These are phyloP conservation scores for Ascochyta lentis DNA, from an alignment of 2,329 filamentous ascomycete species.

Conservation along the genomic window DNA sequence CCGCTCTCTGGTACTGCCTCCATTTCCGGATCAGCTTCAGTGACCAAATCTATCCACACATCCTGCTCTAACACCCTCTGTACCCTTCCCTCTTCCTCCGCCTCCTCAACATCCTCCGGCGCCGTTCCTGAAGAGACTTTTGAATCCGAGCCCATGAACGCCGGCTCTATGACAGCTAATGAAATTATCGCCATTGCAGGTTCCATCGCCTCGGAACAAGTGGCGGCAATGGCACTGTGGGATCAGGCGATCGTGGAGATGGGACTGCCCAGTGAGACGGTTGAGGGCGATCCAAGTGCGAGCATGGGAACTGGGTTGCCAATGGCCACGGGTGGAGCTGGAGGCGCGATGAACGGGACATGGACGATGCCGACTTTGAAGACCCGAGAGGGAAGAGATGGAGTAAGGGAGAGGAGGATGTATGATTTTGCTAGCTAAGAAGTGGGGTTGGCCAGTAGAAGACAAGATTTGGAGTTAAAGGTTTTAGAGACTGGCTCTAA, in stretches of 20 bases:
- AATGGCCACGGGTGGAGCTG: slow-evolving; percentile 10
- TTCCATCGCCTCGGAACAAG: slow-evolving; percentile 3
- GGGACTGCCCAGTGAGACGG: slow-evolving; percentile 3
- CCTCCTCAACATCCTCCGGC: slow-evolving; percentile 1
- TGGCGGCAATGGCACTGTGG: slow-evolving; percentile 9
- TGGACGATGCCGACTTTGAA: slow-evolving; percentile 10
- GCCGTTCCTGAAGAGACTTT: slow-evolving; percentile 10
- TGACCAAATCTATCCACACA: background rate
- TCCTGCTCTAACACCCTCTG: slow-evolving; percentile 21
- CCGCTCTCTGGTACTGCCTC: background rate
- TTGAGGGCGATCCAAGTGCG: slow-evolving; percentile 10
- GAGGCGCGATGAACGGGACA: slow-evolving; percentile 8
- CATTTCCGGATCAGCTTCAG: background rate
- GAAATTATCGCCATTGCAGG: slow-evolving; percentile 11
- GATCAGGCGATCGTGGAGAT: slow-evolving; percentile 9
- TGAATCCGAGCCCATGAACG: slow-evolving; percentile 16
- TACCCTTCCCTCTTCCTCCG: slow-evolving; percentile 6
- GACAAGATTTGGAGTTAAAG: too few relatives aligned
- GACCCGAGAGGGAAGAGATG: background rate
- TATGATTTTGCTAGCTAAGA: slow-evolving; percentile 13
- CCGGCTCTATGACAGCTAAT: slow-evolving; percentile 9
- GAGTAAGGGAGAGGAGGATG: slow-evolving; percentile 11
- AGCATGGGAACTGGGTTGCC: slow-evolving; percentile 13
- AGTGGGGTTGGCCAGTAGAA: too few relatives aligned
- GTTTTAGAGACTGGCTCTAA: too few relatives aligned